Base-by-base conservation (phyloP, 2,329 filamentous ascomycete species). In the Hyphodiscus sp. region DNA sequence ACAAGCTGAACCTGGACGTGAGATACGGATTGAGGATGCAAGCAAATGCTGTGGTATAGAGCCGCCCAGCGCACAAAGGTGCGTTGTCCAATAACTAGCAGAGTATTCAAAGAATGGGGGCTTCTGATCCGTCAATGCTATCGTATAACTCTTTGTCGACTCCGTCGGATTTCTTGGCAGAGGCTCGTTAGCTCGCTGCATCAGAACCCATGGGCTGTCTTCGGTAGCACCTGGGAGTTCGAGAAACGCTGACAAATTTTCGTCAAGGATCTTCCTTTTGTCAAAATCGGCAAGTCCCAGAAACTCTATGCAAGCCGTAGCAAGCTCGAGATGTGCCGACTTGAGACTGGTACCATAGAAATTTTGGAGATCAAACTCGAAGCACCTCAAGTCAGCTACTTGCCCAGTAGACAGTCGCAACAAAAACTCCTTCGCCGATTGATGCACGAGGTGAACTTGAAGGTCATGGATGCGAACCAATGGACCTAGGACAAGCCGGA, bases 101-200 rank as follows among this genome's bases (percentile, higher is more conserved):
- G 70, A 59, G 59, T 74, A 74, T 44, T 64, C 63, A 57, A 70
- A 71, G 46, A 73, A 63, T 20, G 23, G 43, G 47, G 70, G 66
- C 19, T 57, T 52, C n/a, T n/a, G n/a, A n/a, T n/a, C n/a, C n/a
- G n/a, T n/a, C n/a, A n/a, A n/a, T n/a, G n/a, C n/a, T n/a, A n/a
- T n/a, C n/a, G n/a, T n/a, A n/a, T n/a, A n/a, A n/a, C n/a, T n/a
- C n/a, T n/a, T n/a, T n/a, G n/a, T n/a, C n/a, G n/a, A n/a, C n/a
- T n/a, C n/a, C n/a, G n/a, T n/a, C n/a, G n/a, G n/a, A n/a, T n/a
- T n/a, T n/a, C n/a, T n/a, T n/a, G n/a, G n/a, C n/a, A n/a, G n/a
- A n/a, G n/a, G n/a, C n/a, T n/a, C n/a, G n/a, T n/a, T n/a, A n/a
- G n/a, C n/a, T n/a, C n/a, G n/a, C n/a, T n/a, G n/a, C n/a, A n/a